A percentile compares a stretch with the other conserved stretches of the same genome.
Conservation (phyloP, 1,284 basidiomycete species). For the Cutaneotrichosporon mucoides region DNA sequence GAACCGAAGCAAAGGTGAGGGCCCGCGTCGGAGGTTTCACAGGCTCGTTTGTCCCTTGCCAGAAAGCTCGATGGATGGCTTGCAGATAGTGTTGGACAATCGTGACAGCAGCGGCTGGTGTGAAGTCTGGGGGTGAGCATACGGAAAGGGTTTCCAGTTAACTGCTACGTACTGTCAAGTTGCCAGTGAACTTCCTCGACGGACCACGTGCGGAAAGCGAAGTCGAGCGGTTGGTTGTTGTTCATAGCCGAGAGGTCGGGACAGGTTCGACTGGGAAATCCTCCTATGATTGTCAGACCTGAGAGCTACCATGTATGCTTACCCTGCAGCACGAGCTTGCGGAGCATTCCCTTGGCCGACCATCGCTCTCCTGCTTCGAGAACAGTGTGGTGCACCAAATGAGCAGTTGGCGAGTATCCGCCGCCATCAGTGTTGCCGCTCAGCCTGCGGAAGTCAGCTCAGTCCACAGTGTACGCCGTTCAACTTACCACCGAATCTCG, state of each 20-base stretch:
- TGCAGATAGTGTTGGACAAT: constrained; percentile 3
- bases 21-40: neutral
- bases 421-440: neutral
- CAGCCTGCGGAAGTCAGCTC: neutral
- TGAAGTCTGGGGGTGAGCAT: neutral
- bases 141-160: no score
- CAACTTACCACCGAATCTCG: constrained; percentile 3
- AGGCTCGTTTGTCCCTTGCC: neutral
- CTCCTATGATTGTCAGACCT: neutral
- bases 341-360: neutral
- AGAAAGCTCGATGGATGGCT: neutral
- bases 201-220: constrained; percentile 2
- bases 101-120: neutral
- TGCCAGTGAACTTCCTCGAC: constrained; percentile 1
- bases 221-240: neutral
- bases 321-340: constrained; percentile 3
- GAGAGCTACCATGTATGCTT: neutral
- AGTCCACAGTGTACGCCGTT: neutral
- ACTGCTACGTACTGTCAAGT: neutral
- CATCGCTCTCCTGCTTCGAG: neutral
- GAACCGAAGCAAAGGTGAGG: neutral
- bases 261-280: neutral
- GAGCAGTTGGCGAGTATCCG: neutral
- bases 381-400: constrained; percentile 2
- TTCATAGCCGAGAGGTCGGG: neutral